phyloP scores from a whole-genome alignment of 805 yeast species.

The Saccharomycopsis sp. region DNA sequence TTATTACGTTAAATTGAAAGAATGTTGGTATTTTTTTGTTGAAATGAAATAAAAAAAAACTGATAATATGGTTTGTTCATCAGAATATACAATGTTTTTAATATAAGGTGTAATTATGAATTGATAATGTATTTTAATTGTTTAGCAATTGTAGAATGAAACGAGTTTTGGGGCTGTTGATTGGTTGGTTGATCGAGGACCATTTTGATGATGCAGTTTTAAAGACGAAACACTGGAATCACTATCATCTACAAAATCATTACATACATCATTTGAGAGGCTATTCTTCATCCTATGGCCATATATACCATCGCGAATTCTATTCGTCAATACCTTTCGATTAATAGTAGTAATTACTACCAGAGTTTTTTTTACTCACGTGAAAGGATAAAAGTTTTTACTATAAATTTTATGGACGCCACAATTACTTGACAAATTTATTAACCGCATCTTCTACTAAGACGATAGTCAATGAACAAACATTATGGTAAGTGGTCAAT shows the following conservation, averaged over 20 bases:
- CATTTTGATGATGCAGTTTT: no score
- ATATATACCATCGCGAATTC: no score
- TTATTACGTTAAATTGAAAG: slow-evolving; percentile 7
- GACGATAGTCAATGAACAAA: background rate
- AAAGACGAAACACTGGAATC: background rate
- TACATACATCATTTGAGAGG: no score
- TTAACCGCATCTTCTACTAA: background rate
- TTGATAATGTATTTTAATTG: background rate
- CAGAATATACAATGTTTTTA: slow-evolving; percentile 2
- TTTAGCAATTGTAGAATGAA: no score
- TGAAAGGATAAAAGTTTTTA: no score
- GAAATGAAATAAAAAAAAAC: background rate
- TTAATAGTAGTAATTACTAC: no score
- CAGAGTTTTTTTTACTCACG: no score
- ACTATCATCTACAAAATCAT: background rate
- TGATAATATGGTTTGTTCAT: background rate
- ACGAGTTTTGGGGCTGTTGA: no score
- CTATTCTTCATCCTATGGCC: no score
- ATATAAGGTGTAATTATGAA: background rate
- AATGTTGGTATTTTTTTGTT: slow-evolving; percentile 28
- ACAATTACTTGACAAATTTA: background rate
- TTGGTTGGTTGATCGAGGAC: no score
- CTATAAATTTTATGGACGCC: no score
- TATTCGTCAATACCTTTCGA: no score
- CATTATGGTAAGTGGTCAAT: background rate